phyloP scores from a whole-genome alignment of 768 basidiomycete species.

The Ephemerocybe angulata region DNA sequence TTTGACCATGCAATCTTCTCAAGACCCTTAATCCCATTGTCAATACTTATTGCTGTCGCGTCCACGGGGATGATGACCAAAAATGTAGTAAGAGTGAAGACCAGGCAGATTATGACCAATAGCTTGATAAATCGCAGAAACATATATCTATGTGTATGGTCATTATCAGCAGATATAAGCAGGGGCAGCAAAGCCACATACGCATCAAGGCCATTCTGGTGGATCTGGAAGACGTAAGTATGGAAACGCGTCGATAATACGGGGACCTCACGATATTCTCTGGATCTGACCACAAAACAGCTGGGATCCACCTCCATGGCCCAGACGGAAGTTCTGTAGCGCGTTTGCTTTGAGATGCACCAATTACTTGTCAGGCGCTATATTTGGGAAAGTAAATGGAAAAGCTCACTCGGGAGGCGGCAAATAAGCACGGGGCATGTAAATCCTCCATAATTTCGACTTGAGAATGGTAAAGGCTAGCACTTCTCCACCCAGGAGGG shows the following conservation, averaged over 20 bases:
- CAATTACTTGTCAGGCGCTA: background rate
- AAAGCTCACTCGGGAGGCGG: conserved; percentile 52
- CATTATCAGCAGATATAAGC: background rate
- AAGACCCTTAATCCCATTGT: conserved; percentile 32
- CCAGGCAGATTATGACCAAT: conserved; percentile 52
- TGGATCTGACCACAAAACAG: conserved; percentile 37
- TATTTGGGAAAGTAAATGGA: no score
- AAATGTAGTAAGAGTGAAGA: conserved; percentile 58
- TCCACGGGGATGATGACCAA: conserved; percentile 58
- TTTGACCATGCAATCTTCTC: conserved; percentile 49
- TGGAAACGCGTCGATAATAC: background rate
- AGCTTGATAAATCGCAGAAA: conserved; percentile 62
- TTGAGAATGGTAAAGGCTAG: conserved; percentile 56
- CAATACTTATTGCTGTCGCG: conserved; percentile 39
- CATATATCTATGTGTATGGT: conserved; percentile 37
- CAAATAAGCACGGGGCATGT: conserved; percentile 58
- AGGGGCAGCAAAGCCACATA: conserved; percentile 37
- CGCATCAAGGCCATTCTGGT: conserved; percentile 65
- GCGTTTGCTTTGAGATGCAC: conserved; percentile 34
- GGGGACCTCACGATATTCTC: conserved; percentile 41
- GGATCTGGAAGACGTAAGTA: conserved; percentile 32
- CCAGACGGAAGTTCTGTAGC: conserved; percentile 41
- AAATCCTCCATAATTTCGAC: conserved; percentile 53
- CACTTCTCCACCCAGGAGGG: conserved; percentile 44
- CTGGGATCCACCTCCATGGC: conserved; percentile 50